Base-by-base conservation (phyloP, 2,329 filamentous ascomycete species). In the Colletotrichum sp. region DNA sequence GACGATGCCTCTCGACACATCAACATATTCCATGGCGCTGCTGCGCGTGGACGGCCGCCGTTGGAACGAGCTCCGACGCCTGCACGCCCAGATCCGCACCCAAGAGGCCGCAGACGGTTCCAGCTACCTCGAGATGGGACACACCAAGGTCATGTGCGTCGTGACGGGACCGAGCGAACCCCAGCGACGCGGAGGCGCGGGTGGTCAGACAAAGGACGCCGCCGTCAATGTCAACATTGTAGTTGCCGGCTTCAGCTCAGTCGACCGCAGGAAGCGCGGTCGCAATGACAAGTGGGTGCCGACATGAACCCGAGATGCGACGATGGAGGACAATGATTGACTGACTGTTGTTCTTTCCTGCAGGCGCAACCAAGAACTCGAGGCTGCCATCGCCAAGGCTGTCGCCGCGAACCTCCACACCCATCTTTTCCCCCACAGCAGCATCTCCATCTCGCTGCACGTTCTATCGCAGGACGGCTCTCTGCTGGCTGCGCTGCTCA, bases 91-190 rank as follows among this genome's bases (percentile, higher is more conserved):
- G 86, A 96, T 99, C 82, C 95, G 94, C 77, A 98, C 96, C 2
- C 97, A 98, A 85, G 94, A 96, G 77, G 94, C 96, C 66, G 96
- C 96, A 71, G 97, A 99, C 81, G 97, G 97, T 44, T 98, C 95
- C 61, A 95, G 94, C 77, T 98, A 98, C 86, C 92, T 99, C 75
- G 95, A 98, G 84, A 98, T 98, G 93, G 97, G 97, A 81, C 98
- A 99, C 86, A 99, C 97, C 27, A 97, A 98, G 83, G 94, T 99
- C 80, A 95, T 99, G 86, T 98, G 96, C 86, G 95, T 96, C 29
- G 93, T 99, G 64, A 92, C 93, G 3, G 97, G 97, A 0, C 97
- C 97, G 0, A 92, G 91, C 49, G 97, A 99, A 85, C 86, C 87
- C 69, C 85, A 85, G 77, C 79, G 80, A 77, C 82, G 79, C 30